Conservation (phyloP, 108 stramenopile species). For the Licmophora abbreviata region DNA sequence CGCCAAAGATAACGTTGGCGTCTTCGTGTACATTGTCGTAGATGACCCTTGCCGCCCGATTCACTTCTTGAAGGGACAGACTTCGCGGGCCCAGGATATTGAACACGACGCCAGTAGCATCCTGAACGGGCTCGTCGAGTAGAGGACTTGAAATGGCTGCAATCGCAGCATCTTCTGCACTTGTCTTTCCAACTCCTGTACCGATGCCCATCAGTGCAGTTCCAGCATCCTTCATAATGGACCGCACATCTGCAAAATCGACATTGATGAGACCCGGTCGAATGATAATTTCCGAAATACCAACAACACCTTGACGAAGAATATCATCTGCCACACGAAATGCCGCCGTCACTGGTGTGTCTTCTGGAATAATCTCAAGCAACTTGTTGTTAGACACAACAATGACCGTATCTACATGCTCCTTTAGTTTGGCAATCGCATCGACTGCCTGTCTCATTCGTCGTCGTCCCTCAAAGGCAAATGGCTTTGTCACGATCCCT, state of each 20-base stretch:
- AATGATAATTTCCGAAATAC: constrained; percentile 90
- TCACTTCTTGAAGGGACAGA: constrained; percentile 87
- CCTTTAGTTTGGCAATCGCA: constrained; percentile 58
- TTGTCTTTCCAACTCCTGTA: constrained; percentile 69
- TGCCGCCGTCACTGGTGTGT: constrained; percentile 82
- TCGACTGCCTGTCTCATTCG: constrained; percentile 81
- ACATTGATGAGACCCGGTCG: constrained; percentile 88
- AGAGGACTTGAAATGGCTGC: constrained; percentile 86
- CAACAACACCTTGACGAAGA: constrained; percentile 86
- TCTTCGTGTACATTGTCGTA: constrained; percentile 88
- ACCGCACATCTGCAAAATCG: constrained; percentile 90
- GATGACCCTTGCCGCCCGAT: constrained; percentile 83
- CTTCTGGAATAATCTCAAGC: constrained; percentile 86
- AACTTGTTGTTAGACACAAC: constrained; percentile 91
- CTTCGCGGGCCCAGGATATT: constrained; percentile 85
- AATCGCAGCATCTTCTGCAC: constrained; percentile 84
- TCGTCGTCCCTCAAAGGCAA: constrained; percentile 86
- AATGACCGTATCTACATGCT: constrained; percentile 89
- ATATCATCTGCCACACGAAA: constrained; percentile 91
- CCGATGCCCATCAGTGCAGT: constrained; percentile 92
- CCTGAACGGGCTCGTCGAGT: constrained; percentile 80
- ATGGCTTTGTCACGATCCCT: constrained; percentile 81
- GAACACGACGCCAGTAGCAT: constrained; percentile 88
- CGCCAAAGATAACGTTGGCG: constrained; percentile 94
- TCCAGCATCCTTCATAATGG: constrained; percentile 88